phyloP scores from a whole-genome alignment of 352 stramenopile species.

The Peronospora tabacina region DNA sequence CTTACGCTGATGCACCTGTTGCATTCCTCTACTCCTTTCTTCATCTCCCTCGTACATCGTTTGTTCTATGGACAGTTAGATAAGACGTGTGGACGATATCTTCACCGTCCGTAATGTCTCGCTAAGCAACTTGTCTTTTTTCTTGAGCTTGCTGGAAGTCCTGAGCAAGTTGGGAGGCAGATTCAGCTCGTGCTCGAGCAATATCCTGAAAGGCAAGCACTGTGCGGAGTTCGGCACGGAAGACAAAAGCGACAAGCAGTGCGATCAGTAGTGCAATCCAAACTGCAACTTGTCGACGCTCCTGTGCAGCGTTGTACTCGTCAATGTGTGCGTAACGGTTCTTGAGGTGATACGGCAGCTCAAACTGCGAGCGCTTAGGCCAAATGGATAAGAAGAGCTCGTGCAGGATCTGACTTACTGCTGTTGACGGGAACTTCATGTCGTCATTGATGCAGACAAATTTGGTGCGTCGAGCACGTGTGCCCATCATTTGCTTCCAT shows the following conservation, averaged over 20 bases:
- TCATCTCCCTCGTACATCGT: constrained; percentile 6
- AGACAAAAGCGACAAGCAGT: constrained; percentile 43
- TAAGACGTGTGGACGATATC: neutral
- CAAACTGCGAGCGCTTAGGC: constrained; percentile 87
- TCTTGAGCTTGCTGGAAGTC: constrained; percentile 36
- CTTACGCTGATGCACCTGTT: constrained; percentile 4
- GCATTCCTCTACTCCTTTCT: constrained; percentile 3
- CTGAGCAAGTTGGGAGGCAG: constrained; percentile 50
- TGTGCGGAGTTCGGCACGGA: constrained; percentile 40
- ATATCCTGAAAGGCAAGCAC: constrained; percentile 71
- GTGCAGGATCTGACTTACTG: constrained; percentile 80
- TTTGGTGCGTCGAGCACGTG: constrained; percentile 87
- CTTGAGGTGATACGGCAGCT: constrained; percentile 82
- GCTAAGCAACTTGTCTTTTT: constrained; percentile 1
- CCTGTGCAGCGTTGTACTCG: constrained; percentile 51
- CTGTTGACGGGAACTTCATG: constrained; percentile 83
- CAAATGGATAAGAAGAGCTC: constrained; percentile 91
- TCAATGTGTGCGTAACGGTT: constrained; percentile 83
- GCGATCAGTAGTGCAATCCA: constrained; percentile 27
- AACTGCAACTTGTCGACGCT: constrained; percentile 37
- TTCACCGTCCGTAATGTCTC: neutral
- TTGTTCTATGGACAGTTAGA: constrained; percentile 4
- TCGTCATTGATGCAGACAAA: constrained; percentile 97
- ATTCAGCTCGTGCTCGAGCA: constrained; percentile 48
- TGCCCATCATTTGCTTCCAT: constrained; percentile 89